phyloP scores from a whole-genome alignment of 345 rosid genomes.

The Erodium maritimum region DNA sequence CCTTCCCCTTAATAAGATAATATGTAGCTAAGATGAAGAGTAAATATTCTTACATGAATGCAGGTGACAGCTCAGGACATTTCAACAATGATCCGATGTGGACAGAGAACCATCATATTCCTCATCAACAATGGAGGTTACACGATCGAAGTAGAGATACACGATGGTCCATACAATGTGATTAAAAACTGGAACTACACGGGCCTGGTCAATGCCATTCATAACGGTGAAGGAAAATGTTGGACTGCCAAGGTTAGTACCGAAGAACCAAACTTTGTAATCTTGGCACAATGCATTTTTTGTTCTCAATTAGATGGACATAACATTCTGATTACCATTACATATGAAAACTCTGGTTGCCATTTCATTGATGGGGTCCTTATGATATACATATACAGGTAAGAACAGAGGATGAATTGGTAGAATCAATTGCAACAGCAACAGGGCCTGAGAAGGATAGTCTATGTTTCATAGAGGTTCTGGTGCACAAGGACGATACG shows the following conservation, averaged over 20 bases:
- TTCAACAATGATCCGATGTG: slow-evolving; percentile 56
- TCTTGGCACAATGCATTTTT: no score
- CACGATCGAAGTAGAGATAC: slow-evolving; percentile 71
- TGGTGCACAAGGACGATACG: slow-evolving; percentile 64
- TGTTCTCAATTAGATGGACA: no score
- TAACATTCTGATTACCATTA: no score
- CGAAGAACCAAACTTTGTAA: no score
- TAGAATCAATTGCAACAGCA: slow-evolving; percentile 30
- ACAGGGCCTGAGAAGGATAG: slow-evolving; percentile 36
- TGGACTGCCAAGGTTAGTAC: slow-evolving; percentile 49
- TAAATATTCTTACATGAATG: slow-evolving; percentile 1
- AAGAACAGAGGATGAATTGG: slow-evolving; percentile 36
- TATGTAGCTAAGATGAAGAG: no score
- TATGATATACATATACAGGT: slow-evolving; percentile 31
- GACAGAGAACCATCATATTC: slow-evolving; percentile 50
- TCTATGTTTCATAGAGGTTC: slow-evolving; percentile 52
- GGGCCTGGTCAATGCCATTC: slow-evolving; percentile 53
- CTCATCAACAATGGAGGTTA: slow-evolving; percentile 69
- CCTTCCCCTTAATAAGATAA: no score
- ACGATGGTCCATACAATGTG: slow-evolving; percentile 70
- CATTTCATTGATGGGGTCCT: no score
- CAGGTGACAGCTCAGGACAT: slow-evolving; percentile 69
- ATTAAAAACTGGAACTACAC: slow-evolving; percentile 69
- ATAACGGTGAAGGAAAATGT: slow-evolving; percentile 69
- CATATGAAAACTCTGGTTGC: no score